These are phyloP conservation scores for Kluyveromyces nonfermentans DNA, from an alignment of 805 yeast genomes.

Conservation along the genomic window DNA sequence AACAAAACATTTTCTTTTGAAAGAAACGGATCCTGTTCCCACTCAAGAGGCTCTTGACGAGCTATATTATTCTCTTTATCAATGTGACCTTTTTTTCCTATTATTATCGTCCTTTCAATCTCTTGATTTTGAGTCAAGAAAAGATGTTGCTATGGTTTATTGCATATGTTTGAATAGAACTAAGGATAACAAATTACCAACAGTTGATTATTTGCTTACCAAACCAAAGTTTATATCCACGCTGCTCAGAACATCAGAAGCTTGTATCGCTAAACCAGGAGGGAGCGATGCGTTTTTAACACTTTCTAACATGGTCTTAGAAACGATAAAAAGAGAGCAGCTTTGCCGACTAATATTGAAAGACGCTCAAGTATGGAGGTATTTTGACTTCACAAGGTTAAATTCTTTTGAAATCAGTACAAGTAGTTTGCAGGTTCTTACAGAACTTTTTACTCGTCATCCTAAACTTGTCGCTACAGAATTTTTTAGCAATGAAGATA, in stretches of 20 bases:
- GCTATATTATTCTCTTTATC: constrained; percentile 71
- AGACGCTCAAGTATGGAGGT: constrained; percentile 66
- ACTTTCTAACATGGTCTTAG: constrained; percentile 72
- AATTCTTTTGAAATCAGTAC: constrained; percentile 85
- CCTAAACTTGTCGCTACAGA: constrained; percentile 53
- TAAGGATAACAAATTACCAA: constrained; percentile 68
- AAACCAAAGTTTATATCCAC: constrained; percentile 55
- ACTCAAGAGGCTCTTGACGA: constrained; percentile 67
- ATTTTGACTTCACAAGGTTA: constrained; percentile 65
- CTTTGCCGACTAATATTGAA: constrained; percentile 51
- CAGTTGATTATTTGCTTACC: constrained; percentile 70
- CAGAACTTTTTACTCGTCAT: constrained; percentile 60
- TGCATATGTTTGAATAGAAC: constrained; percentile 70
- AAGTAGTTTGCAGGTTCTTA: constrained; percentile 73
- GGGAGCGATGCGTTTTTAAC: constrained; percentile 55
- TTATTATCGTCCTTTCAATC: constrained; percentile 50
- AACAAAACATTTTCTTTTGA: constrained; percentile 55
- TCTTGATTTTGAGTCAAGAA: constrained; percentile 83
- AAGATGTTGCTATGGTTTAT: constrained; percentile 68
- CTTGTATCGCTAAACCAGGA: constrained; percentile 27
- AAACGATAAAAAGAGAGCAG: constrained; percentile 71
- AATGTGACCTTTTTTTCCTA: constrained; percentile 55
- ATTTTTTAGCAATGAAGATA: constrained; percentile 44
- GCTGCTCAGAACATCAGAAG: constrained; percentile 65
- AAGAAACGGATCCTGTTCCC: constrained; percentile 42